Percentiles rank a stretch among this genome's conserved stretches.
Evolutionary conservation across 2,329 filamentous ascomycete genomes (phyloP).

Genomic region (Cercospora canescens): DNA sequence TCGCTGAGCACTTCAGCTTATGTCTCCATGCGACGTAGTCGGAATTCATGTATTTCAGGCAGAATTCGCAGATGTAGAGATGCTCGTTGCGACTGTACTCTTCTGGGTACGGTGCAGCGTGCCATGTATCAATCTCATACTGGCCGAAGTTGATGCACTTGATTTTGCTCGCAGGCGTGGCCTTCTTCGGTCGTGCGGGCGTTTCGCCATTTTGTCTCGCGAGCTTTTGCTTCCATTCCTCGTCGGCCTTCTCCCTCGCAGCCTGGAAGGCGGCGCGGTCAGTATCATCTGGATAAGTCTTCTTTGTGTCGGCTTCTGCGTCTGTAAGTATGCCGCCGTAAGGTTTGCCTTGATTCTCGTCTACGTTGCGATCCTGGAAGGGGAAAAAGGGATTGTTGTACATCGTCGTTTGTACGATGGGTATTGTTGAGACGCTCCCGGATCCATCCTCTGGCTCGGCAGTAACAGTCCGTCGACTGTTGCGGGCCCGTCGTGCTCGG

Average conservation of each 20-base stretch:
- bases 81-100: constrained; percentile 96
- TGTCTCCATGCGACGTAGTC: constrained; percentile 98
- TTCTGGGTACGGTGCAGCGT: constrained; percentile 95
- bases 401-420: constrained; percentile 59
- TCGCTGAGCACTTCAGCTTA: constrained; percentile 90
- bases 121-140: constrained; percentile 98
- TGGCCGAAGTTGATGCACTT: constrained; percentile 98
- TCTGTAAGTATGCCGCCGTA: constrained; percentile 93
- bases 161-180: constrained; percentile 91
- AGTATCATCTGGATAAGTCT: constrained; percentile 75
- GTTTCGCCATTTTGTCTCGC: constrained; percentile 65
- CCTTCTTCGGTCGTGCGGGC: constrained; percentile 60
- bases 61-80: constrained; percentile 99
- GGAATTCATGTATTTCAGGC: constrained; percentile 98
- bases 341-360: constrained; percentile 87
- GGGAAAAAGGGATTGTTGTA: constrained; percentile 83
- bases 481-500: constrained; percentile 39
- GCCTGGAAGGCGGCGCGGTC: constrained; percentile 88
- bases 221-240: constrained; percentile 77
- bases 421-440: constrained; percentile 48
- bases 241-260: constrained; percentile 86
- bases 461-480: constrained; percentile 46
- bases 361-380: constrained; percentile 83
- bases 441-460: constrained; percentile 41
- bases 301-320: constrained; percentile 84